Percentiles rank a stretch among this genome's conserved stretches.
These are phyloP conservation scores for Juncus effusus DNA, from an alignment of 176 grass and related monocot species.

Conservation along the genomic window DNA sequence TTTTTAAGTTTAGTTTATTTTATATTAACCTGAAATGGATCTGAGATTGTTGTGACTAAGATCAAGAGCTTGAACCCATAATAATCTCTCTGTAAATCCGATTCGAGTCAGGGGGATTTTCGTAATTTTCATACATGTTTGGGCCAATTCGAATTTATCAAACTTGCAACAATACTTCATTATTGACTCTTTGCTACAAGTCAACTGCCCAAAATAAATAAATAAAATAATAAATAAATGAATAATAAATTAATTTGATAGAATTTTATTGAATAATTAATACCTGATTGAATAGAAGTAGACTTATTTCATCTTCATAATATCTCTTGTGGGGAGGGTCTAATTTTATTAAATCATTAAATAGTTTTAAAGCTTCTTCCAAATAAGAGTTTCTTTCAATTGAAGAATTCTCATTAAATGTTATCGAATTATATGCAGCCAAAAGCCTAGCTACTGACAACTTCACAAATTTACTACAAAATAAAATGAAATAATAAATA, in stretches of 20 bases:
- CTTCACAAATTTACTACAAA: slow-evolving; percentile 77
- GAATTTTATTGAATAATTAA: slow-evolving; percentile 12
- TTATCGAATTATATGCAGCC: slow-evolving; percentile 60
- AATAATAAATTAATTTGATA: slow-evolving; percentile 8
- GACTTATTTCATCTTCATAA: slow-evolving; percentile 76
- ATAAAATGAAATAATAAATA: slow-evolving; percentile 11
- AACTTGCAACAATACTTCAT: slow-evolving; percentile 50
- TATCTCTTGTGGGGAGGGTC: slow-evolving; percentile 70
- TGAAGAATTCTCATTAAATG: slow-evolving; percentile 41
- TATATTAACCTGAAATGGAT: slow-evolving; percentile 57
- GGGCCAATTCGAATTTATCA: slow-evolving; percentile 34
- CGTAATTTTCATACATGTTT: slow-evolving; percentile 42
- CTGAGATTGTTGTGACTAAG: slow-evolving; percentile 82
- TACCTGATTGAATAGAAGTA: slow-evolving; percentile 88
- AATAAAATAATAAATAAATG: slow-evolving; percentile 6
- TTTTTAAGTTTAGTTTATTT: not conserved
- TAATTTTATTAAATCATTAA: slow-evolving; percentile 63
- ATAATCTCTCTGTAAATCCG: slow-evolving; percentile 57
- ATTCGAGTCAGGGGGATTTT: slow-evolving; percentile 56
- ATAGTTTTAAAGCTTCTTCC: slow-evolving; percentile 65
- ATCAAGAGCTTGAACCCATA: slow-evolving; percentile 89
- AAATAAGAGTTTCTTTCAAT: slow-evolving; percentile 41
- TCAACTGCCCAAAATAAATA: slow-evolving; percentile 52
- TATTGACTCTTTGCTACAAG: slow-evolving; percentile 52
- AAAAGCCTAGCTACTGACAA: slow-evolving; percentile 68